These are phyloP conservation scores for Psilocybe azurescens DNA, from an alignment of 768 basidiomycete species.

Conservation along the genomic window DNA sequence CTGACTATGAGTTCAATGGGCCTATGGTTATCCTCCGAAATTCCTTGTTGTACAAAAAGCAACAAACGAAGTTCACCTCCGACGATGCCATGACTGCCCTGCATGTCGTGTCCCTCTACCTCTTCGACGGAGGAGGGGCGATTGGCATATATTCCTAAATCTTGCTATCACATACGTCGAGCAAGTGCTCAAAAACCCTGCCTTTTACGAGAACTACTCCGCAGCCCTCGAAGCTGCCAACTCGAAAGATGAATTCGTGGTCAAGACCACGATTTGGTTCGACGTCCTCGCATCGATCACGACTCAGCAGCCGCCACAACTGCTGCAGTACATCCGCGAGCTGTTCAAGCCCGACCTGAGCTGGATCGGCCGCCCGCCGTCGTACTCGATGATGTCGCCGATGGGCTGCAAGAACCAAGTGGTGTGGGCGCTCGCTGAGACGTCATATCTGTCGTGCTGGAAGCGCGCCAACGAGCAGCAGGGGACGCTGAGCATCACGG, in stretches of 20 bases:
- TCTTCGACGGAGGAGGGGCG: conserved; percentile 80
- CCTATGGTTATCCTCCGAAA: conserved; percentile 31
- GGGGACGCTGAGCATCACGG: conserved; percentile 61
- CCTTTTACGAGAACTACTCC: conserved; percentile 43
- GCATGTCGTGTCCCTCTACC: conserved; percentile 75
- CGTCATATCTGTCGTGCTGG: conserved; percentile 68
- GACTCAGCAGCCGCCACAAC: conserved; percentile 60
- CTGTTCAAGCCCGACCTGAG: conserved; percentile 58
- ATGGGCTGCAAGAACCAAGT: conserved; percentile 88
- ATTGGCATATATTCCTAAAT: conserved; percentile 70
- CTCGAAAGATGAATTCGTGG: conserved; percentile 69
- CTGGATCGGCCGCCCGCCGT: conserved; percentile 42
- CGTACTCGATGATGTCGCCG: conserved; percentile 76
- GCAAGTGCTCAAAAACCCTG: conserved; percentile 44
- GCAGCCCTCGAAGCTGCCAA: conserved; percentile 47
- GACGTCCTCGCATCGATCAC: conserved; percentile 83
- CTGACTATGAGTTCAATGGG: conserved; percentile 23
- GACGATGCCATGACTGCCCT: conserved; percentile 83
- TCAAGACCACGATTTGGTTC: conserved; percentile 88
- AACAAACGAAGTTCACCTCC: conserved; percentile 36
- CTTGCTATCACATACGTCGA: conserved; percentile 64
- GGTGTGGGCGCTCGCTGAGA: conserved; percentile 81
- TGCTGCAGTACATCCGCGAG: conserved; percentile 57
- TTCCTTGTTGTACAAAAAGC: conserved; percentile 16
- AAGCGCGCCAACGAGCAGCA: conserved; percentile 47